Conservation (phyloP, 2,329 filamentous ascomycete species). For the Epichloe sylvatica region DNA sequence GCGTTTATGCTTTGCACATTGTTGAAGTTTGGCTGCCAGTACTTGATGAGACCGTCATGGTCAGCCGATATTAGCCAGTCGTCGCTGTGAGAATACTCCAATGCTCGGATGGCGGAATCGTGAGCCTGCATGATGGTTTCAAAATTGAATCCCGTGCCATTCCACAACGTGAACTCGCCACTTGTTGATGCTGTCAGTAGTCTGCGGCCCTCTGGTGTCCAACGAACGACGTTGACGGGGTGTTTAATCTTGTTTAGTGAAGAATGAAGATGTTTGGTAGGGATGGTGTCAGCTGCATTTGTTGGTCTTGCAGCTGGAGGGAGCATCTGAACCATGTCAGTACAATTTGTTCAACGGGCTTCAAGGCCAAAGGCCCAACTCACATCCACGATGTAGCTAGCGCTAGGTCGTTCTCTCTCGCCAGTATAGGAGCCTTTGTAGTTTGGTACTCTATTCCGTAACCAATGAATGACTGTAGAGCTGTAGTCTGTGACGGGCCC, state of each 20-base stretch:
- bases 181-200: constrained; percentile 88
- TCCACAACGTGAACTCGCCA: constrained; percentile 97
- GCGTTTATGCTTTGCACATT: constrained; percentile 92
- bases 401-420: constrained; percentile 71
- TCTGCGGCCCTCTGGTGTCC: constrained; percentile 90
- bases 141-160: constrained; percentile 97
- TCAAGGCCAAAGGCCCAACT: neutral
- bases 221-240: constrained; percentile 89
- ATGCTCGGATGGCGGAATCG: constrained; percentile 69
- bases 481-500: constrained; percentile 89
- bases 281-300: constrained; percentile 72
- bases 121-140: constrained; percentile 99
- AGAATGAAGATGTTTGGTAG: constrained; percentile 92
- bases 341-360: neutral
- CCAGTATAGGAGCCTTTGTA: constrained; percentile 58
- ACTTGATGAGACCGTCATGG: constrained; percentile 90
- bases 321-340: constrained; percentile 50
- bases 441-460: constrained; percentile 57
- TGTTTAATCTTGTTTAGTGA: constrained; percentile 97
- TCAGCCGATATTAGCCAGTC: constrained; percentile 96
- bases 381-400: constrained; percentile 83
- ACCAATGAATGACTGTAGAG: constrained; percentile 80
- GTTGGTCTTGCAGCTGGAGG: constrained; percentile 65
- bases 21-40: constrained; percentile 99
- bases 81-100: constrained; percentile 84